Conservation (phyloP, 768 basidiomycete species). For the Mycena filopes region DNA sequence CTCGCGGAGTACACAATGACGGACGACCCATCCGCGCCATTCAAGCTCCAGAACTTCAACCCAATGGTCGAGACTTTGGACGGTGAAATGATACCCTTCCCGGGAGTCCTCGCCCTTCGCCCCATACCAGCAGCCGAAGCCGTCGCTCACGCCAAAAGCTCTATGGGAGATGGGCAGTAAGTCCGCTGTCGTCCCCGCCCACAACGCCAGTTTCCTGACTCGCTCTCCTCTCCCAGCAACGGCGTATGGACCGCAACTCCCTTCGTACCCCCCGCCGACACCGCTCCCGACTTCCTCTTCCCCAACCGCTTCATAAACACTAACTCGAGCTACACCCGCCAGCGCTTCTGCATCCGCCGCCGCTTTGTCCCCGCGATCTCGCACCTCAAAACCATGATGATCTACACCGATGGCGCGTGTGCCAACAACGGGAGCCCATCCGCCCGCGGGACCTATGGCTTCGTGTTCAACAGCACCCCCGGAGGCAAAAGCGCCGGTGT, state of each 20-base stretch:
- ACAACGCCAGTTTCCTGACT: background rate
- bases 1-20: no score
- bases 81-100: slow-evolving; percentile 5
- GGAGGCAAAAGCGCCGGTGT: slow-evolving; percentile 4
- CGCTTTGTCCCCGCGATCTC: slow-evolving; percentile 15
- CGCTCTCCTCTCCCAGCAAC: background rate
- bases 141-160: slow-evolving; percentile 1
- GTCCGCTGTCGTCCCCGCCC: no score
- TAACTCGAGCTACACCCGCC: background rate
- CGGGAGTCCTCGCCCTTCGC: slow-evolving; percentile 10
- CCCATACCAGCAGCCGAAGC: slow-evolving; percentile 10
- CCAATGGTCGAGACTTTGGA: background rate
- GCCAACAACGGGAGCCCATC: slow-evolving; percentile 4
- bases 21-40: no score
- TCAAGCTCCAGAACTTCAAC: slow-evolving; percentile 12
- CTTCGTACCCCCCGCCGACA: slow-evolving; percentile 15
- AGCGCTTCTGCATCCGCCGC: slow-evolving; percentile 24
- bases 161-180: slow-evolving; percentile 20
- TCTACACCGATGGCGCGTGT: slow-evolving; percentile 28
- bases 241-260: slow-evolving; percentile 22
- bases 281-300: slow-evolving; percentile 8
- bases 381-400: slow-evolving; percentile 16
- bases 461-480: slow-evolving; percentile 15
- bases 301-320: slow-evolving; percentile 6
- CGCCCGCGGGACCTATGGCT: slow-evolving; percentile 17